A percentile compares a stretch with the other conserved stretches of the same genome.
Conservation (phyloP, 306 rosid genomes). For the Acacia melanoxylon region DNA sequence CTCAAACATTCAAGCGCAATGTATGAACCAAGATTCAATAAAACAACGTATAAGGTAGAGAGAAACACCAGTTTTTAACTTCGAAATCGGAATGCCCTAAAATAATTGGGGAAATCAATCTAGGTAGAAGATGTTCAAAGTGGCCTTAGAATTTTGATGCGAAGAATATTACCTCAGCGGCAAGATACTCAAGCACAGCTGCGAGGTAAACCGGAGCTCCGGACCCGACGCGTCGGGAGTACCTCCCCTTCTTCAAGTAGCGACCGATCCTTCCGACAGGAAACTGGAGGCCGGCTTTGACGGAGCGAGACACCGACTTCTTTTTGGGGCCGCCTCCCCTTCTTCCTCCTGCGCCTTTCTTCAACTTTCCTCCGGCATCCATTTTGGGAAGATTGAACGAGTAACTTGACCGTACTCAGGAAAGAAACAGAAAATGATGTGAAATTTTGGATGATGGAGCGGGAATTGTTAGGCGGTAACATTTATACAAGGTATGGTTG, state of each 20-base stretch:
- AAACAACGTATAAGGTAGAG: not conserved
- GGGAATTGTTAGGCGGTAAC: not conserved
- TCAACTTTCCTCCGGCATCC: slow-evolving; percentile 1
- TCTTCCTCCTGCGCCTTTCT: slow-evolving; percentile 4
- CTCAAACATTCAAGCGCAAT: no score
- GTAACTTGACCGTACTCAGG: not conserved
- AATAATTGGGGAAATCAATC: not conserved
- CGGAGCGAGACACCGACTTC: slow-evolving; percentile 1
- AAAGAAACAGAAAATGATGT: not conserved
- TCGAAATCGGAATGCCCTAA: not conserved
- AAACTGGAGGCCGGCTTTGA: slow-evolving; percentile 1
- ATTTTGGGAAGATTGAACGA: not conserved
- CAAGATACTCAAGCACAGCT: not conserved
- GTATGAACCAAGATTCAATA: not conserved
- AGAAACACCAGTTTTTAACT: not conserved
- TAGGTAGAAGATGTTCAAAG: not conserved
- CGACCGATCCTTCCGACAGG: slow-evolving; percentile 10
- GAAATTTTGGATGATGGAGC: not conserved
- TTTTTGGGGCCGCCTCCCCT: slow-evolving; percentile 1
- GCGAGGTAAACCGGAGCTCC: slow-evolving; percentile 6
- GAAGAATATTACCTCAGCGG: not conserved
- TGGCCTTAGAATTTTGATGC: not conserved
- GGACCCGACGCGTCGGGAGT: not conserved
- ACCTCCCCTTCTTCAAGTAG: not conserved
- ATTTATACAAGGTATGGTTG: not conserved